A percentile compares a stretch with the other conserved stretches of the same genome.
Evolutionary conservation across 2,329 filamentous ascomycete genomes (phyloP).

Genomic region (Dissoconium aciculare): DNA sequence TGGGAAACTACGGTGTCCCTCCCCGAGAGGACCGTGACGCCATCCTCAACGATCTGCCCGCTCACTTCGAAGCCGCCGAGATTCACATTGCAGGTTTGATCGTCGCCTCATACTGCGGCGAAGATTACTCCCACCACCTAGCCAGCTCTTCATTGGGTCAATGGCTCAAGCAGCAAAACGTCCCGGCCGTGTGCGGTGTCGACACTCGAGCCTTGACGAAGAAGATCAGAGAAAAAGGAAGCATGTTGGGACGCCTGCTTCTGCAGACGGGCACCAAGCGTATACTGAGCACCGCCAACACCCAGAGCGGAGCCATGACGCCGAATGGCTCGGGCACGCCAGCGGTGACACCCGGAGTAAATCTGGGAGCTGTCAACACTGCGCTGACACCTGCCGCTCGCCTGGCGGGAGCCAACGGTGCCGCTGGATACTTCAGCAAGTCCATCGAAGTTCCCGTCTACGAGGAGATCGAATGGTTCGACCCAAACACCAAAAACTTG

Average conservation of each 20-base stretch:
- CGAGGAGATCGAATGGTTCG: slow-evolving; percentile 71
- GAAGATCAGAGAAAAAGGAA: slow-evolving; percentile 82
- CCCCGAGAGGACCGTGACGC: slow-evolving; percentile 72
- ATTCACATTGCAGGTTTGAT: slow-evolving; percentile 92
- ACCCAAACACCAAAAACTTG: slow-evolving; percentile 85
- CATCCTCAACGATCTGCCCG: slow-evolving; percentile 70
- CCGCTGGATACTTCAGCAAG: slow-evolving; percentile 19
- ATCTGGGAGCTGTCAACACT: slow-evolving; percentile 17
- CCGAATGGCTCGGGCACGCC: slow-evolving; percentile 19
- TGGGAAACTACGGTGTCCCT: slow-evolving; percentile 95
- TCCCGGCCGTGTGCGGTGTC: slow-evolving; percentile 88
- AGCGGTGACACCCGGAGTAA: slow-evolving; percentile 28
- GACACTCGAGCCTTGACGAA: slow-evolving; percentile 91
- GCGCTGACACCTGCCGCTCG: slow-evolving; percentile 14
- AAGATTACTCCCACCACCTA: slow-evolving; percentile 90
- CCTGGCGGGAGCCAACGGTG: slow-evolving; percentile 21
- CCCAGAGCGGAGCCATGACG: slow-evolving; percentile 15
- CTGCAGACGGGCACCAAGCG: slow-evolving; percentile 44
- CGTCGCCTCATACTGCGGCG: slow-evolving; percentile 79
- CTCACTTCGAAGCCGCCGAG: slow-evolving; percentile 80
- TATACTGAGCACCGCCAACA: slow-evolving; percentile 20
- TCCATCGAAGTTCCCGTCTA: slow-evolving; percentile 36
- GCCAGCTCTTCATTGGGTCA: slow-evolving; percentile 77
- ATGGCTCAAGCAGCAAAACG: slow-evolving; percentile 91
- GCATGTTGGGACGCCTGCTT: slow-evolving; percentile 86